These are phyloP conservation scores for Apiotrichum laibachii DNA, from an alignment of 1,284 basidiomycete genomes.

Conservation along the genomic window DNA sequence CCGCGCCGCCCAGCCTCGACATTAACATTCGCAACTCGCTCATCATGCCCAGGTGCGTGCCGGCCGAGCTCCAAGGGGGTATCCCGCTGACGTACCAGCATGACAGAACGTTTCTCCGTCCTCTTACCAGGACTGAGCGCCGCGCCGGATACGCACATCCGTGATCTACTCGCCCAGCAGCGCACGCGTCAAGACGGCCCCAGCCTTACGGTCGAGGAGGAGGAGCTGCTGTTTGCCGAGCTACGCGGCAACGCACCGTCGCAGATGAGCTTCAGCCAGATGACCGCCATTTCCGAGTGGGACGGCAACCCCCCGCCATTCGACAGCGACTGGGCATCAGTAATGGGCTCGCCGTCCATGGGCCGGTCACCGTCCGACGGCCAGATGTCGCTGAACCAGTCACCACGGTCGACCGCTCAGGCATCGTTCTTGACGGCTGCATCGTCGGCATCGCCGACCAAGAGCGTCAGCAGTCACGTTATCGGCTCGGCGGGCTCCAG, in stretches of 20 bases:
- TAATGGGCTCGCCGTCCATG: neutral
- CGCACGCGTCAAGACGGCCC: conserved; percentile 37
- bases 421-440: conserved; percentile 2
- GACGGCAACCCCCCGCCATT: conserved; percentile 35
- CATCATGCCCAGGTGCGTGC: conserved; percentile 44
- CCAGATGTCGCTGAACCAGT: neutral
- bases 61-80: too few species aligned
- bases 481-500: neutral
- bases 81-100: conserved; percentile 18
- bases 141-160: conserved; percentile 36
- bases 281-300: conserved; percentile 25
- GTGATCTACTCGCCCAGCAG: conserved; percentile 41
- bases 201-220: conserved; percentile 42
- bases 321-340: conserved; percentile 13
- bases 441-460: conserved; percentile 1
- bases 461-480: conserved; percentile 5
- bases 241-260: conserved; percentile 21
- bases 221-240: conserved; percentile 45
- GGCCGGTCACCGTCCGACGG: conserved; percentile 6
- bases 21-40: conserved; percentile 46
- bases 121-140: conserved; percentile 39
- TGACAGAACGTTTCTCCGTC: conserved; percentile 46
- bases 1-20: conserved; percentile 35
- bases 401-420: conserved; percentile 5
- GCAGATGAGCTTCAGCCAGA: conserved; percentile 9